These are phyloP conservation scores for Phytophthora ramorum DNA, from an alignment of 352 stramenopile genomes.

Conservation along the genomic window DNA sequence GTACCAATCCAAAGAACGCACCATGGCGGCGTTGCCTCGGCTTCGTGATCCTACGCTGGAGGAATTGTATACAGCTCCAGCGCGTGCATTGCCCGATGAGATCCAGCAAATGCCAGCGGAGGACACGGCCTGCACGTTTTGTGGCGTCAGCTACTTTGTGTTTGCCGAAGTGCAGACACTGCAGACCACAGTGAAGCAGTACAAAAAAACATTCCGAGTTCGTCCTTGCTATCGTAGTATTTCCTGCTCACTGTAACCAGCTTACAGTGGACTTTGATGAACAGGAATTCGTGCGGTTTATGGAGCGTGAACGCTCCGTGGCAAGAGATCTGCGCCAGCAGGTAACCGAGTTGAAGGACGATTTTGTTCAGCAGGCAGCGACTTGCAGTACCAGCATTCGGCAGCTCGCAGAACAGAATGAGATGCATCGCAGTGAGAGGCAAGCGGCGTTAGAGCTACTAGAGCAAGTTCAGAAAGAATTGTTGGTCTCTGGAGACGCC, in stretches of 20 bases:
- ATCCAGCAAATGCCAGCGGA: slow-evolving; percentile 73
- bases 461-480: slow-evolving; percentile 28
- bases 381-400: slow-evolving; percentile 17
- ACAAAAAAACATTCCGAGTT: slow-evolving; percentile 77
- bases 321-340: slow-evolving; percentile 50
- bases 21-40: slow-evolving; percentile 29
- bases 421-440: slow-evolving; percentile 8
- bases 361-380: slow-evolving; percentile 39
- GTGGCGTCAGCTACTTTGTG: slow-evolving; percentile 87
- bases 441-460: slow-evolving; percentile 28
- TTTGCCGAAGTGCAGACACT: slow-evolving; percentile 85
- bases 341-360: slow-evolving; percentile 43
- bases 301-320: slow-evolving; percentile 61
- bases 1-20: too few species aligned
- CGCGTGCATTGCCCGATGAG: slow-evolving; percentile 59
- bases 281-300: slow-evolving; percentile 72
- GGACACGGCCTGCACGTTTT: slow-evolving; percentile 87
- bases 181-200: slow-evolving; percentile 72
- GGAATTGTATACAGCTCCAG: slow-evolving; percentile 72
- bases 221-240: neutral
- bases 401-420: slow-evolving; percentile 37
- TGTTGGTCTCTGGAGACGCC: slow-evolving; percentile 9
- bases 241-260: neutral
- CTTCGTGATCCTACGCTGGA: slow-evolving; percentile 74
- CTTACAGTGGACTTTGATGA: neutral